phyloP scores from a whole-genome alignment of 2,329 filamentous ascomycete genomes.

The Calonectria crousiana region DNA sequence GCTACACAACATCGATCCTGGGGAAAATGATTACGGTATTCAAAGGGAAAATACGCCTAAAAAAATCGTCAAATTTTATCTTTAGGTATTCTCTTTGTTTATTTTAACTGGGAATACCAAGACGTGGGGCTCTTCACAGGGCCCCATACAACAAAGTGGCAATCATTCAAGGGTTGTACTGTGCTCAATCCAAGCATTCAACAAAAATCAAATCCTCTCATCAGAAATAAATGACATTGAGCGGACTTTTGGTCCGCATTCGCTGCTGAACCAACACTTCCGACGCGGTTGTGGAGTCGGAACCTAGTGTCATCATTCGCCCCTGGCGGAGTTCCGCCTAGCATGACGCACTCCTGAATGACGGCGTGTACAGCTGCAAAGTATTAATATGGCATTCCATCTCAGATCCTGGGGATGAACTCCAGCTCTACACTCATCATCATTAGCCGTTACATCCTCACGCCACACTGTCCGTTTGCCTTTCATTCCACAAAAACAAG shows the following conservation, averaged over 20 bases:
- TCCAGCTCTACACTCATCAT: background rate
- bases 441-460: background rate
- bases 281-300: background rate
- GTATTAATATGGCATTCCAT: background rate
- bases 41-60: too few species aligned
- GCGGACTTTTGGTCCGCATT: background rate
- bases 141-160: too few species aligned
- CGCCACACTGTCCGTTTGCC: background rate
- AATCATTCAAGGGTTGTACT: too few species aligned
- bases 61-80: too few species aligned
- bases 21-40: too few species aligned
- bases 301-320: background rate
- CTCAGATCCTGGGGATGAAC: background rate
- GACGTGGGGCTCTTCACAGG: too few species aligned
- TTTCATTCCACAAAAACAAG: background rate
- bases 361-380: background rate
- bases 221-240: background rate
- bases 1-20: too few species aligned
- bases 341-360: background rate
- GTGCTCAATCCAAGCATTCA: background rate
- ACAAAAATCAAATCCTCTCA: too few species aligned
- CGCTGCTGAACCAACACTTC: background rate
- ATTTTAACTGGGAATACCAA: too few species aligned
- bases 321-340: constrained; percentile 42
- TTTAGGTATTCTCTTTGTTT: too few species aligned